Conservation (phyloP, 2,329 filamentous ascomycete species). For the Canariomyces notabilis region DNA sequence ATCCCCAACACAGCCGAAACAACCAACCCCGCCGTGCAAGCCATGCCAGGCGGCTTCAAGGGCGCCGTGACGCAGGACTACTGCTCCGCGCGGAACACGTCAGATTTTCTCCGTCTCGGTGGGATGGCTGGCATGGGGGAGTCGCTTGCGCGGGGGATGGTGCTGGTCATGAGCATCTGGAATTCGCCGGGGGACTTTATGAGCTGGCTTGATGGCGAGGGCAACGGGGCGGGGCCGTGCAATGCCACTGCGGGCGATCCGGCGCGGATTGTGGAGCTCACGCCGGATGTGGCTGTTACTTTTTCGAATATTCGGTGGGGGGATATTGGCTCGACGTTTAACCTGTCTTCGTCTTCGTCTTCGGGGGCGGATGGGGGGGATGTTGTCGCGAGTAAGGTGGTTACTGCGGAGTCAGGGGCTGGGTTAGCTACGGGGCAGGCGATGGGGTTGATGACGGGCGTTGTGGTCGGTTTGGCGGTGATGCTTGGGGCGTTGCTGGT, state of each 20-base stretch:
- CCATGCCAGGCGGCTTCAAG: neutral
- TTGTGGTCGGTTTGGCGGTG: neutral
- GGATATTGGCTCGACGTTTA: conserved; percentile 43
- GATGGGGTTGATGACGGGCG: neutral
- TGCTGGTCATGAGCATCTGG: conserved; percentile 45
- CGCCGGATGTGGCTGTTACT: conserved; percentile 39
- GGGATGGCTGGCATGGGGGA: conserved; percentile 48
- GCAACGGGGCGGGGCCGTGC: conserved; percentile 41
- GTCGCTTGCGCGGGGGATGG: conserved; percentile 41
- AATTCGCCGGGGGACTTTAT: conserved; percentile 43
- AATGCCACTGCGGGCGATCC: conserved; percentile 43
- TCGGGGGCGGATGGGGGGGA: neutral
- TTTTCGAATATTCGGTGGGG: conserved; percentile 49
- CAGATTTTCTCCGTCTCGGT: conserved; percentile 42
- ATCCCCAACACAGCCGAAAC: conserved; percentile 35
- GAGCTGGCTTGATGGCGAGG: conserved; percentile 46
- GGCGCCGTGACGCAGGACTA: conserved; percentile 43
- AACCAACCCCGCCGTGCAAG: neutral
- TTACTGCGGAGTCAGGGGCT: neutral
- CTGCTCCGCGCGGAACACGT: conserved; percentile 45
- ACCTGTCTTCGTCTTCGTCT: no score
- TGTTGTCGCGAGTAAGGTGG: neutral
- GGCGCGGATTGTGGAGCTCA: conserved; percentile 34
- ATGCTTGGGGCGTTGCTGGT: neutral
- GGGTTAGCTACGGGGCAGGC: neutral